Percentiles rank a stretch among this genome's conserved stretches.
These are phyloP conservation scores for Tephrocybe sp. DNA, from an alignment of 768 basidiomycete genomes.

Conservation along the genomic window DNA sequence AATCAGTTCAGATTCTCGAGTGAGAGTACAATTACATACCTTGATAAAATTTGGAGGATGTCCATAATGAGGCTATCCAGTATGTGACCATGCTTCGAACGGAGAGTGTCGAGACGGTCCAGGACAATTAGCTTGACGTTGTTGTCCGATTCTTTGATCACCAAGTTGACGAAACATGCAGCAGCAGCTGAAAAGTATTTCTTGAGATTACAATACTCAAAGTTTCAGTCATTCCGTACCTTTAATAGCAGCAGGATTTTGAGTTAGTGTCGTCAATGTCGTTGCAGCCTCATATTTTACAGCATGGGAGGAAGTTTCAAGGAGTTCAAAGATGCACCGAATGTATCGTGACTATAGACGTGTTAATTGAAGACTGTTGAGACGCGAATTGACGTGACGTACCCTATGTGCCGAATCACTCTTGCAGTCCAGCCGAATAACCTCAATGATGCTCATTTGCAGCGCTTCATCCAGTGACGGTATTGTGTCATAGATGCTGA, in stretches of 20 bases:
- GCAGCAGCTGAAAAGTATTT: slow-evolving; percentile 68
- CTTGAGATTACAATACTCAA: background rate
- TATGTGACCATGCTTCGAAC: slow-evolving; percentile 84
- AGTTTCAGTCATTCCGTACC: slow-evolving; percentile 48
- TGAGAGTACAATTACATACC: slow-evolving; percentile 36
- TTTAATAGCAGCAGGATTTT: slow-evolving; percentile 95
- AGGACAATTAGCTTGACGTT: slow-evolving; percentile 98
- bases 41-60: slow-evolving; percentile 85
- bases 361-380: slow-evolving; percentile 9
- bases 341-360: slow-evolving; percentile 81
- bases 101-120: slow-evolving; percentile 81
- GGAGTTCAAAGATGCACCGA: slow-evolving; percentile 87
- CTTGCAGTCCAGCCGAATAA: slow-evolving; percentile 88
- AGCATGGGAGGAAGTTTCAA: slow-evolving; percentile 86
- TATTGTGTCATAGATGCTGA: slow-evolving; percentile 83
- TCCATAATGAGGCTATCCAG: slow-evolving; percentile 95
- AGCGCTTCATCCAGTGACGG: slow-evolving; percentile 83
- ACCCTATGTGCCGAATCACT: slow-evolving; percentile 82
- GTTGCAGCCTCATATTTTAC: slow-evolving; percentile 98
- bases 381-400: slow-evolving; percentile 27
- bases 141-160: slow-evolving; percentile 96
- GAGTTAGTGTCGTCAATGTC: slow-evolving; percentile 89
- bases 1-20: background rate
- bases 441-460: slow-evolving; percentile 95
- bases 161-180: slow-evolving; percentile 81